Conservation (phyloP, 2,329 filamentous ascomycete genomes). For the Cladosporium sp. region DNA sequence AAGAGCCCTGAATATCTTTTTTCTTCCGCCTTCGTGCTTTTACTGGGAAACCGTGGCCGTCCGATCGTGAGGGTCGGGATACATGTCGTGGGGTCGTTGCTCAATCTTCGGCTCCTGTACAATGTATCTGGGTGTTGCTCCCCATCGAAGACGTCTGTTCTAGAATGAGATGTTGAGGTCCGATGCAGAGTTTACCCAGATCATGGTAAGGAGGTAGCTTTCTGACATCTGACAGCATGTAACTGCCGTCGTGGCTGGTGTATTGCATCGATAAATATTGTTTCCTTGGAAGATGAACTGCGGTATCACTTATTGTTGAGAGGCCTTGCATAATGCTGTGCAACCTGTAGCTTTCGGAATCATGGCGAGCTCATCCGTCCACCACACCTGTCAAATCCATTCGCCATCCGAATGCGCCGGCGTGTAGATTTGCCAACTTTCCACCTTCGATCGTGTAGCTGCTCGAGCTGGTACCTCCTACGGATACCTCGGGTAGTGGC, state of each 20-base stretch:
- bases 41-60: neutral
- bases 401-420: neutral
- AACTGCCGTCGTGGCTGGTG: neutral
- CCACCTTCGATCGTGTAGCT: neutral
- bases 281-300: neutral
- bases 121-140: neutral
- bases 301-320: neutral
- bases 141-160: neutral
- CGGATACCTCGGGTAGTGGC: neutral
- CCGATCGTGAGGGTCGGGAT: neutral
- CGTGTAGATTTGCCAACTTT: neutral
- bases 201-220: neutral
- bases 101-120: neutral
- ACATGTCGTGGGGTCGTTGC: neutral
- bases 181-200: neutral
- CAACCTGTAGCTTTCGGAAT: neutral
- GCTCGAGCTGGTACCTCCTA: too few species aligned
- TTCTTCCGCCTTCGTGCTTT: neutral
- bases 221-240: neutral
- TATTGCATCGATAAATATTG: neutral
- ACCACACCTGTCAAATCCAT: neutral
- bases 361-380: neutral
- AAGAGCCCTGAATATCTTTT: neutral
- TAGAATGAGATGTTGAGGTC: neutral
- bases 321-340: neutral